Evolutionary conservation across 2,329 filamentous ascomycete genomes (phyloP), one percentile per base, ranked within the genome.

Genomic region (Xylariaceae sp.): DNA sequence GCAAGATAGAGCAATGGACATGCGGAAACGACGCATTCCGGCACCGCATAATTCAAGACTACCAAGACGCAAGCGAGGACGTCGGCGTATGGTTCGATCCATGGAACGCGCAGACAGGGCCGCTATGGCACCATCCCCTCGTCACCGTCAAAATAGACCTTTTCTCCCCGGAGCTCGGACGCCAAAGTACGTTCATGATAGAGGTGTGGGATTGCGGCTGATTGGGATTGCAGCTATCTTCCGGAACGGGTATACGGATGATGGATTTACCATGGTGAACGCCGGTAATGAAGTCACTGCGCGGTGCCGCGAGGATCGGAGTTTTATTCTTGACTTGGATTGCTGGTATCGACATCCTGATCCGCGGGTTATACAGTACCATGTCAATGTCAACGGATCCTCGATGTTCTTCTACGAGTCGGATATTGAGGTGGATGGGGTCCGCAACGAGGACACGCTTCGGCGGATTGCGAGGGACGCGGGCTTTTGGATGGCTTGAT

Each of bases 331-430:
- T 15, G 50, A 50, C 15, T 16, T 56, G 4, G 54, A 53, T 19
- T 56, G 50, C 12, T 56, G 50, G 54, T 40, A 32, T 15, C n/a
- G 36, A 0, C 47, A 47, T 13, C 21, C 46, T 1, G 47, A 56
- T 21, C 21, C 47, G 6, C 12, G 19, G 4, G n/a, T 50, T 0
- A 8, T 9, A 6, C 29, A 47, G 47, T 47, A 50, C 18, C 42
- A 56, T 12, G 30, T 56, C 7, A 50, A 21, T 22, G 21, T 53
- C 37, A 56, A 56, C 21, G 54, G 47, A 12, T 56, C 54, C 1
- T 53, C 54, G 16, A 56, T 56, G 46, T 53, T 56, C 22, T 56
- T 56, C 39, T 53, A 16, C 36, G 42, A 53, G 50, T 47, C 54
- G 15, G 42, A 53, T 12, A 39, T 50, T 12, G 30, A 47, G 6